These are phyloP conservation scores for Cercophora sp. DNA, from an alignment of 495 filamentous ascomycete genomes.

Conservation along the genomic window DNA sequence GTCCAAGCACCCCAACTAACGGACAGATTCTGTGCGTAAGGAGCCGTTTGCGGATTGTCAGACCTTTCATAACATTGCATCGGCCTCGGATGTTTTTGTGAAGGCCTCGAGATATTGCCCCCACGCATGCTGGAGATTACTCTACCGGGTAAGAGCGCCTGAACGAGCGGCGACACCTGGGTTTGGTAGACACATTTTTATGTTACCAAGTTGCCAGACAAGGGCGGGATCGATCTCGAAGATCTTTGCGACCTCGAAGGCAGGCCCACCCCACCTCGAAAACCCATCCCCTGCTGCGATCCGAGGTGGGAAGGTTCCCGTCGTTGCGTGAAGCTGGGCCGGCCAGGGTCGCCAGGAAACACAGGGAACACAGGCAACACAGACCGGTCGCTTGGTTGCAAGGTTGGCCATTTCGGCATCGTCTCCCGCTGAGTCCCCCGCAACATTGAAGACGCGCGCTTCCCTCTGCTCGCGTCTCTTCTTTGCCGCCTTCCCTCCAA, in stretches of 20 bases:
- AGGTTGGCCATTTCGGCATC: constrained; percentile 16
- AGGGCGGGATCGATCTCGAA: constrained; percentile 7
- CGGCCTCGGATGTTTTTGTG: too few relatives aligned
- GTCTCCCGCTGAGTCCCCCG: constrained; percentile 18
- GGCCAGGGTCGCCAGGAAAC: neutral
- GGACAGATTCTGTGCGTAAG: too few relatives aligned
- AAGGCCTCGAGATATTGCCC: too few relatives aligned
- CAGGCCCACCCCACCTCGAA: neutral
- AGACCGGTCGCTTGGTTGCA: constrained; percentile 20
- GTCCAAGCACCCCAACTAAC: too few relatives aligned
- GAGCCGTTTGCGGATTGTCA: too few relatives aligned
- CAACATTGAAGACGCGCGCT: constrained; percentile 33
- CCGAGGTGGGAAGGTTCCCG: constrained; percentile 10
- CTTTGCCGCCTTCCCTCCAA: constrained; percentile 31
- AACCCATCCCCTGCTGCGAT: constrained; percentile 8
- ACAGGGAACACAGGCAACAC: constrained; percentile 14
- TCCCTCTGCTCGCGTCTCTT: constrained; percentile 35
- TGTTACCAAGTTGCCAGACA: too few relatives aligned
- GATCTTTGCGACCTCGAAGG: constrained; percentile 3
- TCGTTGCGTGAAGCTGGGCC: constrained; percentile 4
- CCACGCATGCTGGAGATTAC: too few relatives aligned
- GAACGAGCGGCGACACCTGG: too few relatives aligned
- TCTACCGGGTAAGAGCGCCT: too few relatives aligned
- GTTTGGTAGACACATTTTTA: too few relatives aligned
- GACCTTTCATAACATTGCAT: too few relatives aligned